Conservation (phyloP, 495 filamentous ascomycete genomes). For the Trypethelium eluteriae region DNA sequence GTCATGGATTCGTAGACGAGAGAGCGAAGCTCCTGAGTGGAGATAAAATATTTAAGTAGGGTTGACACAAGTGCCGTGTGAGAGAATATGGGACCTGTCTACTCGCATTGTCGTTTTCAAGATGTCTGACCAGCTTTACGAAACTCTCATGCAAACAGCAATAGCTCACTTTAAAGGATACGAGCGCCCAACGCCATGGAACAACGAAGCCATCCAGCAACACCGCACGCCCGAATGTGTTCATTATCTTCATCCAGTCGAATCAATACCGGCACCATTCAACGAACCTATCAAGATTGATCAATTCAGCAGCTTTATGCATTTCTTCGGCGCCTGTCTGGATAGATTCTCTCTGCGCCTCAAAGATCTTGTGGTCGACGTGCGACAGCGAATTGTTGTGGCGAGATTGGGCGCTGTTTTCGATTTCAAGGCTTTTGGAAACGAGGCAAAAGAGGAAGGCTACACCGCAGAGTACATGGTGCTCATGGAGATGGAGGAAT, state of each 20-base stretch:
- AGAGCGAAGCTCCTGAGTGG: too few species aligned
- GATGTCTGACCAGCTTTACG: background rate
- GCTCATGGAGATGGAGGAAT: background rate
- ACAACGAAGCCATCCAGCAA: background rate
- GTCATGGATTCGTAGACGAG: too few species aligned
- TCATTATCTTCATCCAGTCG: background rate
- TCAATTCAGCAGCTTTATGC: background rate
- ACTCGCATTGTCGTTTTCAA: background rate
- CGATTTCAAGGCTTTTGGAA: background rate
- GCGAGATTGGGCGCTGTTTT: background rate
- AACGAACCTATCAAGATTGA: background rate
- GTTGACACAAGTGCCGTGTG: too few species aligned
- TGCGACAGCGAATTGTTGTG: background rate
- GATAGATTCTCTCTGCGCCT: background rate
- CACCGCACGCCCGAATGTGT: background rate
- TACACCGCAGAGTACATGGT: background rate
- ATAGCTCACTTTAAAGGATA: background rate
- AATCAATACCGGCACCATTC: background rate
- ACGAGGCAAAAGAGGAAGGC: background rate
- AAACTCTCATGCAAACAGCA: background rate
- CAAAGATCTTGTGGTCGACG: background rate
- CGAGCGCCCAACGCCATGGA: background rate
- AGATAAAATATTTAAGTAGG: too few species aligned
- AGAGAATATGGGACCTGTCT: background rate
- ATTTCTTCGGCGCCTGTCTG: background rate